Conservation (phyloP, 1,139 yeast species). For the Debaryomycetaceae sp. region DNA sequence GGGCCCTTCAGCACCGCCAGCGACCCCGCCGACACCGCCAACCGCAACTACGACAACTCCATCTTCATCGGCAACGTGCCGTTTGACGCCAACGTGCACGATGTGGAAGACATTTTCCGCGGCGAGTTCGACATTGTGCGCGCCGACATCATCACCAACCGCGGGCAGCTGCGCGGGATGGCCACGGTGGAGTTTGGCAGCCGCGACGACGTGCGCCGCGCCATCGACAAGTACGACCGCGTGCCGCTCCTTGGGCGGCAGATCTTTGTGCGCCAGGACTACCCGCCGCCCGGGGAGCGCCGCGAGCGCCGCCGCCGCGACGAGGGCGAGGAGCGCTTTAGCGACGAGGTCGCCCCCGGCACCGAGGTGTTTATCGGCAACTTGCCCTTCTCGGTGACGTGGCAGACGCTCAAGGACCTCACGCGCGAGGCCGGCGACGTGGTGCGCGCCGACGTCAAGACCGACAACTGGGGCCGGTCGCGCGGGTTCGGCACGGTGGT, state of each 20-base stretch:
- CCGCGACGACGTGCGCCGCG: slow-evolving; percentile 65
- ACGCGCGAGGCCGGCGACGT: slow-evolving; percentile 77
- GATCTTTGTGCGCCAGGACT: slow-evolving; percentile 86
- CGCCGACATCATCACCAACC: slow-evolving; percentile 81
- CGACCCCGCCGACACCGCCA: slow-evolving; percentile 37
- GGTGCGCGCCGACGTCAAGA: slow-evolving; percentile 73
- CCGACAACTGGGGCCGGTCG: slow-evolving; percentile 69
- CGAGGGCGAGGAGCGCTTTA: slow-evolving; percentile 13
- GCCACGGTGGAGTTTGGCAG: slow-evolving; percentile 84
- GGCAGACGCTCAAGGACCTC: slow-evolving; percentile 84
- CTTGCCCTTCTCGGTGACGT: slow-evolving; percentile 71
- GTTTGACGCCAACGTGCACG: slow-evolving; percentile 55
- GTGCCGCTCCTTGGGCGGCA: slow-evolving; percentile 69
- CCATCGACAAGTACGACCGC: slow-evolving; percentile 70
- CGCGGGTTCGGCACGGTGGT: slow-evolving; percentile 83
- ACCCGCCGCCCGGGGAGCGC: slow-evolving; percentile 58
- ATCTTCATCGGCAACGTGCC: slow-evolving; percentile 74
- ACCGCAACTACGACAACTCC: slow-evolving; percentile 66
- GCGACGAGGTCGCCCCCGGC: slow-evolving; percentile 40
- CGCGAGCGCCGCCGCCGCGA: slow-evolving; percentile 5
- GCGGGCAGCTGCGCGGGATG: slow-evolving; percentile 88
- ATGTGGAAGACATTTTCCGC: slow-evolving; percentile 55
- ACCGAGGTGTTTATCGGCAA: slow-evolving; percentile 79
- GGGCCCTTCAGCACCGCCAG: too few relatives aligned
- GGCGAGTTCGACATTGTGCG: slow-evolving; percentile 69